These are phyloP conservation scores for Ustilago loliicola DNA, from an alignment of 1,284 basidiomycete species.

Conservation along the genomic window DNA sequence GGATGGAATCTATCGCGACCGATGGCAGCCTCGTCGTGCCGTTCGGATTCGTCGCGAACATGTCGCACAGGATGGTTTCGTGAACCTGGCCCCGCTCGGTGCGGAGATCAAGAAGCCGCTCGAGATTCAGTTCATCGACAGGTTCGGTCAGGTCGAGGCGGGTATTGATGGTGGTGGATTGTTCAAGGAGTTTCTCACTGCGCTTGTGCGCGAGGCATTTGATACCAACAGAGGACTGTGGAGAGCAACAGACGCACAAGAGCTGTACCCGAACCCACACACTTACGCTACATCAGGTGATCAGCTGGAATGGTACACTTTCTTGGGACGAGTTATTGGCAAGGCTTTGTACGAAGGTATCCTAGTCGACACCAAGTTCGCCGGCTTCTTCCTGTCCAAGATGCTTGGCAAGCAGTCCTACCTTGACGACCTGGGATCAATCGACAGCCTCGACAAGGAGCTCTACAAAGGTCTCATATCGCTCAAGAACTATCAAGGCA, in stretches of 20 bases:
- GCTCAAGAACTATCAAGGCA: constrained; percentile 90
- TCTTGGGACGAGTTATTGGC: constrained; percentile 91
- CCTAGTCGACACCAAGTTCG: constrained; percentile 94
- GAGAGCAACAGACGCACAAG: constrained; percentile 88
- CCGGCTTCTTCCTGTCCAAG: constrained; percentile 92
- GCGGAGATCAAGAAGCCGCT: constrained; percentile 83
- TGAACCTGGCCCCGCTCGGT: constrained; percentile 77
- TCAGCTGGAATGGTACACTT: constrained; percentile 83
- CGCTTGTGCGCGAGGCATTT: constrained; percentile 84
- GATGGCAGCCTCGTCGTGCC: constrained; percentile 39
- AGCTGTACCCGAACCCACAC: constrained; percentile 92
- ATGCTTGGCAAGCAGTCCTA: constrained; percentile 70
- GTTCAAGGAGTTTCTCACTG: constrained; percentile 96
- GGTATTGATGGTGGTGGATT: constrained; percentile 96
- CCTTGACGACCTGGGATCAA: constrained; percentile 57
- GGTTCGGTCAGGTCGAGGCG: constrained; percentile 86
- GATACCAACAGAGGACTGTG: constrained; percentile 94
- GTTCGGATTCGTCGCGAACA: constrained; percentile 80
- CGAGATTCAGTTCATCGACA: constrained; percentile 89
- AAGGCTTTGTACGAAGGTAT: constrained; percentile 98
- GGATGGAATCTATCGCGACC: constrained; percentile 33
- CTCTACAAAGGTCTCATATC: constrained; percentile 92
- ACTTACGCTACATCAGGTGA: constrained; percentile 63
- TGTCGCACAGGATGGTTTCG: constrained; percentile 89
- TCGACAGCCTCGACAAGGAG: constrained; percentile 75